Evolutionary conservation across 23 red algal genomes (phyloP), one percentile per base, ranked within the genome.

Genomic region (Agarophyton chilense): DNA sequence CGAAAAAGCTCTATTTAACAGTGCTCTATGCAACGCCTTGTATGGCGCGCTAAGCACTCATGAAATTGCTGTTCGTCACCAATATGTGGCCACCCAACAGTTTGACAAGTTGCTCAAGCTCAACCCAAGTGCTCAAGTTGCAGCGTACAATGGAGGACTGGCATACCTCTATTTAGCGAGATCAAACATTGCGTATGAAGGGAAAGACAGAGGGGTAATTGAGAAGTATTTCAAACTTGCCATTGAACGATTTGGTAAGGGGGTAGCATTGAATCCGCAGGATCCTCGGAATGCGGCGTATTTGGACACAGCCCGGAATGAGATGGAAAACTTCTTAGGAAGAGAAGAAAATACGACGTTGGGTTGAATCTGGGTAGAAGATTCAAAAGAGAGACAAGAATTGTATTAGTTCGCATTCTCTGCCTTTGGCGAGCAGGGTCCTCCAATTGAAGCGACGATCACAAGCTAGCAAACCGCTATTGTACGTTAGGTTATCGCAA

Each of bases 111-210:
- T 91, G 52, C 75, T 91, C 55, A 61, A 71, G 25, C 33, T 79
- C 24, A 82, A 91, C 33, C 54, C 34, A 8, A 81, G 33, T 25
- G 51, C 74, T 51, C 74, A 75, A 44, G 51, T 91, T 42, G 88
- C 65, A 7, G 55, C 56, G 4, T 91, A 79, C 61, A 91, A 91
- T 70, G 77, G 88, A 13, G 88, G 88, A 42, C 39, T 91, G 38
- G 77, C 88, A 24, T 91, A 91, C 34, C 58, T 91, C 38, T 91
- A 74, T 41, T 64, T 81, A 31, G 85, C 61, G 16, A 89, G 85
- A 34, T 67, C 71, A 43, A 61, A 51, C 10, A 47, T 54, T 39
- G 55, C 76, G 10, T 55, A 42, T 44, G 45, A 81, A 14, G 52
- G 54, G 51, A 43, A 33, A 33, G 54, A 77, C n/a, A 55, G 53